Percentiles rank a stretch among this genome's conserved stretches.
phyloP scores from a whole-genome alignment of 2,329 filamentous ascomycete genomes.

The Leptosphaerulina australis region DNA sequence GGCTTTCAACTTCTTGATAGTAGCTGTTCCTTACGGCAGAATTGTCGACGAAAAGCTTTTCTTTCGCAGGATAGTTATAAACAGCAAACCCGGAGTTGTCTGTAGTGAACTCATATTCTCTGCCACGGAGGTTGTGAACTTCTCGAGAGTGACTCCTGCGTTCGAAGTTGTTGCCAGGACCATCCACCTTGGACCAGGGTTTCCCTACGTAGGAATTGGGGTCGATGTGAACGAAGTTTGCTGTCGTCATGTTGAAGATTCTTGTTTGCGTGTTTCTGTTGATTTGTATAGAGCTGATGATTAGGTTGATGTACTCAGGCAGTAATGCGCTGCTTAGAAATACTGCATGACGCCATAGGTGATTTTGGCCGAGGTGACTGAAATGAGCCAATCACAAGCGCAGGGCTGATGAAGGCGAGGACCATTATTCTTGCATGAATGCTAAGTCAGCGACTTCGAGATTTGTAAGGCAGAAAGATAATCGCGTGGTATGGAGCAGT shows the following conservation, averaged over 20 bases:
- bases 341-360: conserved; percentile 30
- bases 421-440: neutral
- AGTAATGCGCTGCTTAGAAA: conserved; percentile 30
- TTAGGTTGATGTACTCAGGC: conserved; percentile 17
- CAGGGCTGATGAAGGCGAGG: neutral
- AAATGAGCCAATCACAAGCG: conserved; percentile 22
- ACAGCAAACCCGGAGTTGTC: conserved; percentile 66
- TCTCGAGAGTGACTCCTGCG: conserved; percentile 54
- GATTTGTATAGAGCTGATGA: neutral
- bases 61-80: conserved; percentile 58
- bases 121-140: conserved; percentile 63
- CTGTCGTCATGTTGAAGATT: conserved; percentile 60
- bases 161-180: conserved; percentile 61
- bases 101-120: conserved; percentile 58
- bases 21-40: conserved; percentile 61
- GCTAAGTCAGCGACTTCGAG: neutral
- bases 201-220: conserved; percentile 58
- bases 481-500: neutral
- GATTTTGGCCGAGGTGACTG: conserved; percentile 16
- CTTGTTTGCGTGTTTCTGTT: neutral
- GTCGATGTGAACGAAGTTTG: conserved; percentile 67
- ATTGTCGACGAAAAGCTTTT: conserved; percentile 64
- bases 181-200: conserved; percentile 71
- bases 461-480: conserved; percentile 4
- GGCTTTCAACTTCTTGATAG: conserved; percentile 65